A percentile compares a stretch with the other conserved stretches of the same genome.
These are phyloP conservation scores for Sanghuangporus sanghuang DNA, from an alignment of 1,284 basidiomycete species.

Conservation along the genomic window DNA sequence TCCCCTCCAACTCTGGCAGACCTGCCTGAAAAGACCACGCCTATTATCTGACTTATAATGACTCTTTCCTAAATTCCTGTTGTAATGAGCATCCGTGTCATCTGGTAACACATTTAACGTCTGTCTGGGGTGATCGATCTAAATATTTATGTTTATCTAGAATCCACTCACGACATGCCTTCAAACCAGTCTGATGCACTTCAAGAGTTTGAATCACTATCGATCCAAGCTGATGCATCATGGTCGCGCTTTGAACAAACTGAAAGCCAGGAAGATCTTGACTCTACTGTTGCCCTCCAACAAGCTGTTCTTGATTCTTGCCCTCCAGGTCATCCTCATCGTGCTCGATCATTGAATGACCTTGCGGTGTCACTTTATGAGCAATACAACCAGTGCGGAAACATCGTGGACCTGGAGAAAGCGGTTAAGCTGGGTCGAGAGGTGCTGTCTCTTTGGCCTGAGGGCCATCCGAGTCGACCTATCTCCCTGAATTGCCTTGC, in stretches of 20 bases:
- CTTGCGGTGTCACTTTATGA: not conserved
- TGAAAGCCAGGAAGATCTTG: not conserved
- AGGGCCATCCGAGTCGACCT: not conserved
- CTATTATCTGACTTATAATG: too few relatives aligned
- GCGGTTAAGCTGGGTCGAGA: not conserved
- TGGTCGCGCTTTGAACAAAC: not conserved
- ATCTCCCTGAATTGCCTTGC: not conserved
- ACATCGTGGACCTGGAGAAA: not conserved
- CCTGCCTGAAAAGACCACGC: too few relatives aligned
- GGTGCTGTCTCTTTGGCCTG: not conserved
- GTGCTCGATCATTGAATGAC: not conserved
- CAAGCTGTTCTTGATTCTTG: not conserved
- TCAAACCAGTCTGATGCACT: too few relatives aligned
- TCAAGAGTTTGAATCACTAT: too few relatives aligned
- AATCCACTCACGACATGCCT: too few relatives aligned
- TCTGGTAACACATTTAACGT: too few relatives aligned
- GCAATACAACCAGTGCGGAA: not conserved
- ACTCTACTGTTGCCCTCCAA: not conserved
- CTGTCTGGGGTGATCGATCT: too few relatives aligned
- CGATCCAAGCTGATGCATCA: too few relatives aligned
- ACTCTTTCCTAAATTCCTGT: too few relatives aligned
- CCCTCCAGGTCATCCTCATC: not conserved
- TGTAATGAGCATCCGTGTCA: too few relatives aligned
- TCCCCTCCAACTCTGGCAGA: too few relatives aligned
- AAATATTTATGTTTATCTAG: too few relatives aligned